Base-by-base conservation (phyloP, 768 basidiomycete genomes). In the Suillus subluteus region DNA sequence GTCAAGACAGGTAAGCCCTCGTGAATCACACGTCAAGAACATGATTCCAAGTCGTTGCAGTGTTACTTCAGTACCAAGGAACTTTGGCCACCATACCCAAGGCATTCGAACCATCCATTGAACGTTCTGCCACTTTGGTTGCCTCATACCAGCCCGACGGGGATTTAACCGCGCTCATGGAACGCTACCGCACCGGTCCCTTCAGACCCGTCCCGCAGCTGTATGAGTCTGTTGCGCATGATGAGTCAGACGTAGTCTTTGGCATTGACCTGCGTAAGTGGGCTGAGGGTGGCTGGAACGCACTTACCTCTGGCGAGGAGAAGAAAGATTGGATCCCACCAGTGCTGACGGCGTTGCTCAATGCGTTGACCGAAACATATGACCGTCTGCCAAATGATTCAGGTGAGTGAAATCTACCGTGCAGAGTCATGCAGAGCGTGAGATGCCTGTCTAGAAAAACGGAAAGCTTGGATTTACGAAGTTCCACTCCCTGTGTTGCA, bases 391-490 rank as follows among this genome's bases (percentile, higher is more conserved):
- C 88, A 0, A 82, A 80, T 63, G 91, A 97, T 69, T 79, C 79
- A 37, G 89, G 92, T 92, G 65, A 73, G 87, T 78, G 23, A 12
- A 9, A 54, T 18, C 23, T 21, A 26, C 11, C 18, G 6, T 43
- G 4, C 11, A 62, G 56, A 65, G 44, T 62, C 8, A 55, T 23
- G 32, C 9, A 44, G 44, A 43, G 21, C 12, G 8, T 58, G 56
- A 69, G 30, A 71, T 48, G 15, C 21, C 26, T 63, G 15, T 43
- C 5, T 73, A 89, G 96, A 96, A 75, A 91, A 88, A 74, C 88
- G 96, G 66, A 95, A 91, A 80, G 81, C 90, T 4, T 98, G 96
- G 96, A 93, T 98, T 63, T 99, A 98, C 78, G 95, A 98, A 71
- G 92, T 94, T 4, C 95, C 96, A 1, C 84, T 99, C 7, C 82